Conservation (phyloP, 2,329 filamentous ascomycete genomes). For the Celoporthe dispersa region DNA sequence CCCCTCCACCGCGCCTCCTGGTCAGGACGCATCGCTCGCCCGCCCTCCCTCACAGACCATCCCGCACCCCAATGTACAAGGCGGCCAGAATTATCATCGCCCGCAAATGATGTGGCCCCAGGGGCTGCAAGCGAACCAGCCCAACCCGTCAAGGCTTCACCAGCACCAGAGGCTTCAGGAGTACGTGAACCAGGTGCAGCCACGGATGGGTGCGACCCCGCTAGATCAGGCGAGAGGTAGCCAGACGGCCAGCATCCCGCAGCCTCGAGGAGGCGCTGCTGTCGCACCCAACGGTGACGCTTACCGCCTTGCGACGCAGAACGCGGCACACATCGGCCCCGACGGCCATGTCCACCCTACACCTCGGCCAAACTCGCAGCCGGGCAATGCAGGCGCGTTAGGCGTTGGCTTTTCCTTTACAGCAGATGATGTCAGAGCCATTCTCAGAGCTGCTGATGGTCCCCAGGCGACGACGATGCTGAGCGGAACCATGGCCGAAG, state of each 20-base stretch:
- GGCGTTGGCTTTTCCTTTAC: slow-evolving; percentile 42
- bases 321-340: slow-evolving; percentile 43
- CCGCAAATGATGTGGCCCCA: neutral
- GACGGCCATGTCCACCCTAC: slow-evolving; percentile 31
- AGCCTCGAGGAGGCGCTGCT: slow-evolving; percentile 33
- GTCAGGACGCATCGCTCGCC: slow-evolving; percentile 33
- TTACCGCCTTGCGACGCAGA: slow-evolving; percentile 54
- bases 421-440: slow-evolving; percentile 50
- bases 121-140: slow-evolving; percentile 22
- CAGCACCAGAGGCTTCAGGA: slow-evolving; percentile 49
- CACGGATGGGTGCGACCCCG: slow-evolving; percentile 47
- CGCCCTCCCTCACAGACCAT: slow-evolving; percentile 22
- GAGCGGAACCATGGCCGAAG: slow-evolving; percentile 45
- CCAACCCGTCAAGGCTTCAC: slow-evolving; percentile 34
- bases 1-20: slow-evolving; percentile 31
- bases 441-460: slow-evolving; percentile 51
- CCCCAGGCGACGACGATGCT: slow-evolving; percentile 46
- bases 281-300: slow-evolving; percentile 55
- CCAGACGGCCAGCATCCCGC: slow-evolving; percentile 28
- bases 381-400: slow-evolving; percentile 30
- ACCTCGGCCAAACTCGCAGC: slow-evolving; percentile 32
- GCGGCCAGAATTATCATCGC: slow-evolving; percentile 10
- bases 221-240: slow-evolving; percentile 48
- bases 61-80: slow-evolving; percentile 20
- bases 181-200: slow-evolving; percentile 50